Base-by-base conservation (phyloP, 306 rosid species). In the Prunus campanulata region DNA sequence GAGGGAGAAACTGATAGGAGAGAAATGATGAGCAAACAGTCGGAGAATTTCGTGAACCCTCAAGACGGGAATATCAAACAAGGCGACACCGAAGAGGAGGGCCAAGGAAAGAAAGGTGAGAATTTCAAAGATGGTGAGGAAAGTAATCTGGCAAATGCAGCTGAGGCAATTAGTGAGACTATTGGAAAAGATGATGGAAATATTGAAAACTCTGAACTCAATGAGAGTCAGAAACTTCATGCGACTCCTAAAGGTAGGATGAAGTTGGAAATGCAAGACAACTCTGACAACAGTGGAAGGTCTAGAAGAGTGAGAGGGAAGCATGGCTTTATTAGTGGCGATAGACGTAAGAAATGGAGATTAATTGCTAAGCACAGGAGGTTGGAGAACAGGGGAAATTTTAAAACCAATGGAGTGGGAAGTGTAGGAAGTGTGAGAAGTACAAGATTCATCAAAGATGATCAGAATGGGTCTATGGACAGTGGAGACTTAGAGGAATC, bases 321-420 rank as follows among this genome's bases (percentile, higher is more conserved):
- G 79, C 84, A 76, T 63, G 82, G 75, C 56, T 81, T 24, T 72
- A 11, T 50, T 1, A 65, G 80, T 66, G 76, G 85, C 78, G 39
- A 76, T 1, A 88, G 55, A 76, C 92, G 79, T 30, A 84, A 82
- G 72, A 82, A 66, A 48, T 75, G 88, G 98, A 87, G 84, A 75
- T 52, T 13, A 55, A 74, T 74, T 5, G 79, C 85, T 11, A 84
- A 74, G 79, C 73, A 67, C 22, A 81, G 79, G 62, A 60, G 81
- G 73, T 35, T 47, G 74, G 86, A 81, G 81, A 83, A 74, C 67
- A 80, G 48, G 74, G 81, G 76, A 77, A 82, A 49, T 78, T 78
- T 77, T 64, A 82, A 68, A 27, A 68, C 54, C 52, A 79, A 76
- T 27, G 81, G 72, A 68, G 81, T 44, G 29, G 60, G 72, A 32